Evolutionary conservation across 495 filamentous ascomycete species (phyloP).

Genomic region (Jackrogersella multiformis): DNA sequence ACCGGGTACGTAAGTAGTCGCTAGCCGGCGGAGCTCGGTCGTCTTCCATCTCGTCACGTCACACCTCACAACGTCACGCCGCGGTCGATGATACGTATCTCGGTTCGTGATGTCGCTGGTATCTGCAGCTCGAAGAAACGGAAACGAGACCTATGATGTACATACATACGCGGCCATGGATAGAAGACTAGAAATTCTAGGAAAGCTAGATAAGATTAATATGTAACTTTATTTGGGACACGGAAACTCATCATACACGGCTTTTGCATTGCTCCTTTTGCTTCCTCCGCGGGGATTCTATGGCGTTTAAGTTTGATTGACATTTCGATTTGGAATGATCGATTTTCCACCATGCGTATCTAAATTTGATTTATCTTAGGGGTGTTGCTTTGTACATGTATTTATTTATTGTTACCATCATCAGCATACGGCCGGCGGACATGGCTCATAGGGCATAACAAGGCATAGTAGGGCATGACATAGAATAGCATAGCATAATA

Average conservation of each 20-base stretch:
- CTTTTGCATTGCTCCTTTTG: background rate
- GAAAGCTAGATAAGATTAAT: conserved; percentile 8
- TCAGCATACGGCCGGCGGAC: background rate
- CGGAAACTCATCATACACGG: background rate
- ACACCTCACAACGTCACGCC: no score
- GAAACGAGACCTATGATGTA: conserved; percentile 7
- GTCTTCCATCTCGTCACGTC: background rate
- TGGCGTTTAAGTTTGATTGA: background rate
- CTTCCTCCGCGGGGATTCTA: background rate
- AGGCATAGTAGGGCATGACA: background rate
- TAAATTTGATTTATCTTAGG: no score
- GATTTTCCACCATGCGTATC: no score
- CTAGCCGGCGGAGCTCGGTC: background rate
- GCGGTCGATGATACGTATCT: background rate
- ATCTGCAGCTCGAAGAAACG: background rate
- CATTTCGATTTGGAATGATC: background rate
- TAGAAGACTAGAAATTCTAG: conserved; percentile 2
- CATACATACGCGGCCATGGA: no score
- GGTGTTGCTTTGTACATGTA: conserved; percentile 9
- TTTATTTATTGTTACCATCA: conserved; percentile 5
- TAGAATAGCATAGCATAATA: conserved; percentile 22
- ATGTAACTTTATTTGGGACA: background rate
- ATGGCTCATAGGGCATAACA: background rate
- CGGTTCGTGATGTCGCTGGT: background rate
- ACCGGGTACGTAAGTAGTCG: no score